Evolutionary conservation across 2,329 filamentous ascomycete species (phyloP).

Genomic region (Alternaria brassicae): DNA sequence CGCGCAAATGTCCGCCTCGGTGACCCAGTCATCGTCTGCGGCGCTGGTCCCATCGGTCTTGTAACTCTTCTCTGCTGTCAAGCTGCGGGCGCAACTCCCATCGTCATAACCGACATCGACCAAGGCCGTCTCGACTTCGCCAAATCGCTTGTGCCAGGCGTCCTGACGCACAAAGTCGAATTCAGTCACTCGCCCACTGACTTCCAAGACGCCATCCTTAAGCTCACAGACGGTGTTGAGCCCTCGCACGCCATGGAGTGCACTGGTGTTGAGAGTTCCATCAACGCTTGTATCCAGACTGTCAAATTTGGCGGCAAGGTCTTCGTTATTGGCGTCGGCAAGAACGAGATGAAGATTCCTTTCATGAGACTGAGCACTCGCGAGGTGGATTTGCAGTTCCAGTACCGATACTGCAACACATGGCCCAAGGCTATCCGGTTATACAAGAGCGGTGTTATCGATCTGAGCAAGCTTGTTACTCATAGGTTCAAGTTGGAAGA

Average conservation of each 20-base stretch:
- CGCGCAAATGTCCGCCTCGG: constrained; percentile 81
- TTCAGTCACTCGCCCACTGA: constrained; percentile 70
- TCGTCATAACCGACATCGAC: constrained; percentile 95
- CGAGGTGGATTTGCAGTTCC: constrained; percentile 94
- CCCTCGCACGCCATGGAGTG: constrained; percentile 87
- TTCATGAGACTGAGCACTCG: constrained; percentile 92
- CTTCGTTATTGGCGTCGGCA: constrained; percentile 94
- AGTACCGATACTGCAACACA: constrained; percentile 95
- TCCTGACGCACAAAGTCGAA: constrained; percentile 80
- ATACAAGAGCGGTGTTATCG: constrained; percentile 82
- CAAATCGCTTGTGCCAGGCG: constrained; percentile 79
- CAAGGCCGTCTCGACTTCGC: constrained; percentile 85
- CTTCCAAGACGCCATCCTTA: constrained; percentile 71
- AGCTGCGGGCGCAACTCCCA: constrained; percentile 86
- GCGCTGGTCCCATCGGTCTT: constrained; percentile 91
- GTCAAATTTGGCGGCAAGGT: constrained; percentile 96
- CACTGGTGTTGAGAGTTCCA: constrained; percentile 91
- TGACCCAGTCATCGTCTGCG: constrained; percentile 87
- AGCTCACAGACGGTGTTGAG: constrained; percentile 73
- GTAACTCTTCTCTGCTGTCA: constrained; percentile 80
- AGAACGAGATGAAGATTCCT: constrained; percentile 92
- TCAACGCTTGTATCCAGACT: constrained; percentile 84
- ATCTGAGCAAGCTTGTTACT: constrained; percentile 82
- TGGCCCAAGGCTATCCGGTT: constrained; percentile 94
- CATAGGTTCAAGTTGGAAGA: constrained; percentile 86